Evolutionary conservation across 306 rosid genomes (phyloP), one percentile per base, ranked within the genome.

Genomic region (Quercus agrifolia): DNA sequence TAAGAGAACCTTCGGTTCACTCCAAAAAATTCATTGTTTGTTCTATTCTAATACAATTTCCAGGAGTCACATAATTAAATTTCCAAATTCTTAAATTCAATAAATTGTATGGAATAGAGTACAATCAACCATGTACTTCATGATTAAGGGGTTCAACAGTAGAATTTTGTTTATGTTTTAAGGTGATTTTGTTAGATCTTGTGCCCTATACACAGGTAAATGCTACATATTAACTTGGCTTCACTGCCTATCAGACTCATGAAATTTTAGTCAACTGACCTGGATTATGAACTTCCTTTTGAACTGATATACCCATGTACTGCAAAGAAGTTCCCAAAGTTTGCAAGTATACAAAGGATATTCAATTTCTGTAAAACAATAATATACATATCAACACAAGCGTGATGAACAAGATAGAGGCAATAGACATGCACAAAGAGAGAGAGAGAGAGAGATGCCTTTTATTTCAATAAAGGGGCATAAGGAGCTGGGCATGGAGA

Each of bases 401-500:
- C 12, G 70, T 13, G 44, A 75, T 56, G 20, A n/a, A 56, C 44
- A 25, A 51, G 66, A 74, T 59, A 46, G 12, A 67, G 61, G 18
- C 71, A 46, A 41, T 17, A 70, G 49, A 28, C 57, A 41, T 31
- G 55, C 38, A 14, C 18, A 4, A 41, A 46, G 5, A 5, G 14
- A 23, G 33, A 30, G 20, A 72, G 77, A 75, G 17, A 44, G 33
- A 62, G n/a, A 82, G 3, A 49, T 49, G 17, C 93, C 92, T 87
- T 83, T 86, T 85, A 93, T 88, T 86, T 91, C 83, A 93, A 86
- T 12, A 64, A 85, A 59, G 99, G 99, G 77, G 94, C 91, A 78
- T 90, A 88, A 62, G 94, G 97, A 63, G 98, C 90, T 19, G 98
- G 98, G 89, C 98, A 95, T 41, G 98, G 96, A 70, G 94, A 88